Evolutionary conservation across 108 stramenopile species (phyloP), one percentile per base, ranked within the genome.

Genomic region (Pseudonitzschia delicatissima): DNA sequence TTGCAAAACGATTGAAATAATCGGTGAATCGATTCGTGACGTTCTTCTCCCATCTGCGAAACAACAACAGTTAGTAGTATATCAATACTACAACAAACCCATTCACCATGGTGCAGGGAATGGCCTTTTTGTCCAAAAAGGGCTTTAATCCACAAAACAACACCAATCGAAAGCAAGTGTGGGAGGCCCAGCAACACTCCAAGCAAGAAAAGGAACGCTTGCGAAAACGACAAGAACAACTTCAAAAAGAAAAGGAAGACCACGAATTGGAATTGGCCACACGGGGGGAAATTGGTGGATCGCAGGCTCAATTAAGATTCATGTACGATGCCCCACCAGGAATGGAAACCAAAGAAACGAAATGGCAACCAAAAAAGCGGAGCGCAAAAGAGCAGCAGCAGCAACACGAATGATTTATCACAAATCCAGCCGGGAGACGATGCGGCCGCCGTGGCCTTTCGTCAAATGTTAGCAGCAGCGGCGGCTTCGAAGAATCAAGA

Each of bases 61-160:
- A 44, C 42, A 3, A 44, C 2, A 13, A 3, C 3, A 44, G 42
- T 7, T 5, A 44, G n/a, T 5, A 3, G 2, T n/a, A 44, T 1
- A 44, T n/a, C n/a, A 44, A 2, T 6, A 44, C 42, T n/a, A 44
- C 6, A 13, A 44, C 3, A 44, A 11, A 6, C 37, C 11, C 7
- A 18, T 6, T 23, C 50, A 73, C n/a, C 34, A 93, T 93, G 92
- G 92, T 89, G 35, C 82, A 79, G 62, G 88, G 92, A 40, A 71
- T 93, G 55, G 82, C 83, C 28, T 93, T 93, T 71, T 72, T 93
- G 36, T 87, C 88, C 28, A 90, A 93, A 65, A 90, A 93, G 68
- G 76, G 74, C 25, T 93, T 93, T 80, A 90, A 93, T 65, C 92
- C 92, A 17, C 77, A 86, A 36, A 93, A 90, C 61, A 69, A 77